Evolutionary conservation across 2,329 filamentous ascomycete genomes (phyloP).

Genomic region (Nemania diffusa): DNA sequence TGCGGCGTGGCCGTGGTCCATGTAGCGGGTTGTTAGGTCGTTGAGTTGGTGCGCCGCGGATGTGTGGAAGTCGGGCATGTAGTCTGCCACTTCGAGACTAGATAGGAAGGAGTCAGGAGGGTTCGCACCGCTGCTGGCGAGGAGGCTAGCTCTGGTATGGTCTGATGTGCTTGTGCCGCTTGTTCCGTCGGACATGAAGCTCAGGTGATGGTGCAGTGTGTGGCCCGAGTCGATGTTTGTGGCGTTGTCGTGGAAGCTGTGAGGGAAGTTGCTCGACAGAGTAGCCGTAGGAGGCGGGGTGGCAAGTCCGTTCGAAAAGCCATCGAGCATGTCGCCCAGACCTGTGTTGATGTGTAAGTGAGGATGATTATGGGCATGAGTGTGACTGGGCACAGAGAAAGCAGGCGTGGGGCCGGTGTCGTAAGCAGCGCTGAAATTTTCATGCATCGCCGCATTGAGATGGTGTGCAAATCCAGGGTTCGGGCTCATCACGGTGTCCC

Average conservation of each 20-base stretch:
- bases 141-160: slow-evolving; percentile 36
- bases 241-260: slow-evolving; percentile 54
- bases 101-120: slow-evolving; percentile 47
- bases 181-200: slow-evolving; percentile 52
- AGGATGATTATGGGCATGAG: slow-evolving; percentile 36
- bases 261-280: slow-evolving; percentile 58
- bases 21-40: slow-evolving; percentile 28
- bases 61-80: slow-evolving; percentile 30
- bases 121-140: slow-evolving; percentile 28
- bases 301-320: slow-evolving; percentile 62
- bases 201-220: slow-evolving; percentile 48
- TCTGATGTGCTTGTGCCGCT: slow-evolving; percentile 48
- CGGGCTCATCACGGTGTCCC: slow-evolving; percentile 65
- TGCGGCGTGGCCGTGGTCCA: slow-evolving; percentile 19
- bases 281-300: slow-evolving; percentile 67
- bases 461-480: slow-evolving; percentile 63
- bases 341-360: slow-evolving; percentile 33
- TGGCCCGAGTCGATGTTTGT: slow-evolving; percentile 38
- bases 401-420: slow-evolving; percentile 47
- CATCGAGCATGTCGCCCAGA: slow-evolving; percentile 57
- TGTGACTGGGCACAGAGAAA: slow-evolving; percentile 38
- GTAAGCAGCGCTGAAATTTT: slow-evolving; percentile 65
- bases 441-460: slow-evolving; percentile 65
- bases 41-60: slow-evolving; percentile 28
- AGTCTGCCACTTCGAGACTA: slow-evolving; percentile 41